A percentile compares a stretch with the other conserved stretches of the same genome.
These are phyloP conservation scores for Phaseolus lunatus DNA, from an alignment of 306 rosid genomes.

Conservation along the genomic window DNA sequence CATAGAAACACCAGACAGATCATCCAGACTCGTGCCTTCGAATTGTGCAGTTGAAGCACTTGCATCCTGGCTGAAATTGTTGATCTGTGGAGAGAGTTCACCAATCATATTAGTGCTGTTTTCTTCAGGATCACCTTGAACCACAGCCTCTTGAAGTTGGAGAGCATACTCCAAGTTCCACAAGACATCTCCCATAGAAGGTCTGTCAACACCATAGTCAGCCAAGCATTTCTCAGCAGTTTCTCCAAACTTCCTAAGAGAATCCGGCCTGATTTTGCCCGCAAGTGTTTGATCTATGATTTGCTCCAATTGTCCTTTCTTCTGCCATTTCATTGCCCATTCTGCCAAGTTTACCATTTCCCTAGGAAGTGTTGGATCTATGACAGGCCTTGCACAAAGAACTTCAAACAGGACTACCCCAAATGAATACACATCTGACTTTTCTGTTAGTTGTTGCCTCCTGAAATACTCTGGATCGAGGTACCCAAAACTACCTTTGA, in stretches of 20 bases:
- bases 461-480: constrained; percentile 93
- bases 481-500: constrained; percentile 88
- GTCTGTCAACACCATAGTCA: constrained; percentile 81
- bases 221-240: constrained; percentile 93
- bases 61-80: constrained; percentile 58
- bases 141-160: constrained; percentile 79
- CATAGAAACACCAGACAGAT: constrained; percentile 91
- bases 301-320: constrained; percentile 77
- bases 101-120: constrained; percentile 88
- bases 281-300: constrained; percentile 72
- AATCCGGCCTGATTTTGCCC: constrained; percentile 75
- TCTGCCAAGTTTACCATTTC: constrained; percentile 93
- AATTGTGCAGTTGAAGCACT: constrained; percentile 54
- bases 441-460: constrained; percentile 86
- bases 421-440: constrained; percentile 88
- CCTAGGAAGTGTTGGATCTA: constrained; percentile 84
- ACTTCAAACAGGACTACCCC: constrained; percentile 91
- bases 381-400: constrained; percentile 87
- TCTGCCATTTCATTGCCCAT: constrained; percentile 96
- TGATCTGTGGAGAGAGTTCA: constrained; percentile 80
- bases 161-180: constrained; percentile 90
- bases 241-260: constrained; percentile 86
- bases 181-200: constrained; percentile 92
- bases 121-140: constrained; percentile 78
- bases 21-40: constrained; percentile 60